A percentile compares a stretch with the other conserved stretches of the same genome.
Evolutionary conservation across 176 grass and related monocot species (phyloP).

Genomic region (Otatea glauca): DNA sequence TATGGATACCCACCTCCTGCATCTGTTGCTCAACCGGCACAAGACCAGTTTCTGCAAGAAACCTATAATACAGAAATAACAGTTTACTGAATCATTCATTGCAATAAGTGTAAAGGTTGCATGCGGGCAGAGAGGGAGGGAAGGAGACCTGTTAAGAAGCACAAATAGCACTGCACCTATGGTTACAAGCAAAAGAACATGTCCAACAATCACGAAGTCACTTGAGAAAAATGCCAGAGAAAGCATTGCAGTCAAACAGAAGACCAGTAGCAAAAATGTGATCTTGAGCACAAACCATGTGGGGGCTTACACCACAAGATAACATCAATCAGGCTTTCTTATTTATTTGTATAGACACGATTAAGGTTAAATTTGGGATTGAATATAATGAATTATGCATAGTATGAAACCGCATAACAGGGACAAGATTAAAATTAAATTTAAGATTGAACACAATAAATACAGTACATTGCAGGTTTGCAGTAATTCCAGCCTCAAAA

Average conservation of each 20-base stretch:
- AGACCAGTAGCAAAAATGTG: conserved; percentile 74
- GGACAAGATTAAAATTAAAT: background rate
- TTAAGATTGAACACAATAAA: background rate
- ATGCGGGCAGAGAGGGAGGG: background rate
- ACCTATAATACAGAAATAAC: conserved; percentile 51
- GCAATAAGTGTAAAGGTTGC: background rate
- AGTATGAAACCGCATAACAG: background rate
- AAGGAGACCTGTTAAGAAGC: conserved; percentile 70
- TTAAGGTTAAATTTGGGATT: background rate
- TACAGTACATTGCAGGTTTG: background rate
- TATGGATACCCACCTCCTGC: conserved; percentile 84
- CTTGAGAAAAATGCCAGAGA: conserved; percentile 81
- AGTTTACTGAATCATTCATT: background rate
- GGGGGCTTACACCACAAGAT: conserved; percentile 56
- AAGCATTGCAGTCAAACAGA: conserved; percentile 81
- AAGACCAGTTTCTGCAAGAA: conserved; percentile 84
- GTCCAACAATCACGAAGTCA: conserved; percentile 72
- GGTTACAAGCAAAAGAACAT: conserved; percentile 82
- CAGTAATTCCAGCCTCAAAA: background rate
- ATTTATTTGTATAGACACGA: conserved; percentile 23
- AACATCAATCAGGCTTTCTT: conserved; percentile 33
- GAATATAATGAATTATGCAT: background rate
- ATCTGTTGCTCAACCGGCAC: conserved; percentile 90
- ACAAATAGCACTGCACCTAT: conserved; percentile 84
- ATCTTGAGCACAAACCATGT: conserved; percentile 83